A percentile compares a stretch with the other conserved stretches of the same genome.
These are phyloP conservation scores for Pseudophaeomoniella oleicola DNA, from an alignment of 2,329 filamentous ascomycete genomes.

Conservation along the genomic window DNA sequence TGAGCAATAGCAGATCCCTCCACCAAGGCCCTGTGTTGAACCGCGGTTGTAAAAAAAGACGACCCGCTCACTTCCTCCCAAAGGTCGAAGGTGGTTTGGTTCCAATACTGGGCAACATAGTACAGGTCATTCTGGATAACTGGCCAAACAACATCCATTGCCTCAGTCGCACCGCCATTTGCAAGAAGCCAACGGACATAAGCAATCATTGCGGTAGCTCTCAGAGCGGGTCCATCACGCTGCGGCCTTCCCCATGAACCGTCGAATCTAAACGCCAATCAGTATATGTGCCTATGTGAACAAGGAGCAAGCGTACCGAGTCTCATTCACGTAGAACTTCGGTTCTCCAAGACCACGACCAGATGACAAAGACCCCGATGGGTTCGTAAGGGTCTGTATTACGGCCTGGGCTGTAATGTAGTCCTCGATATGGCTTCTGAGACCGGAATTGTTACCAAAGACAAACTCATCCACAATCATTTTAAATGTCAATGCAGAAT, in stretches of 20 bases:
- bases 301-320: conserved; percentile 50
- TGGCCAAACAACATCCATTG: conserved; percentile 49
- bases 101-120: conserved; percentile 62
- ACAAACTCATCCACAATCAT: conserved; percentile 52
- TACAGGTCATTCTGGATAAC: conserved; percentile 59
- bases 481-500: conserved; percentile 60
- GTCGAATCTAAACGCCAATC: conserved; percentile 50
- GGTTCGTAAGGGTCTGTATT: conserved; percentile 53
- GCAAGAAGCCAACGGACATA: conserved; percentile 3
- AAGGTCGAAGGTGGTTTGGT: conserved; percentile 36
- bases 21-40: conserved; percentile 48
- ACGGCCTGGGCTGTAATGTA: conserved; percentile 52
- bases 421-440: conserved; percentile 51
- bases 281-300: too few relatives aligned
- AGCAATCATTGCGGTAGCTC: conserved; percentile 18
- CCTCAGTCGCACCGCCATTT: conserved; percentile 20
- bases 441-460: conserved; percentile 41
- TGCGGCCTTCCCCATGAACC: conserved; percentile 63
- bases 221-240: conserved; percentile 32
- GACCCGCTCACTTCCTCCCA: conserved; percentile 67
- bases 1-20: conserved; percentile 49
- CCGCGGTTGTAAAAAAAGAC: conserved; percentile 63
- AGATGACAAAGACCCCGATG: conserved; percentile 40
- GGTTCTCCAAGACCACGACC: conserved; percentile 49
- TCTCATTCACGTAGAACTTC: conserved; percentile 53